Conservation (phyloP, 2,329 filamentous ascomycete genomes). For the Penicillium brasilianum region DNA sequence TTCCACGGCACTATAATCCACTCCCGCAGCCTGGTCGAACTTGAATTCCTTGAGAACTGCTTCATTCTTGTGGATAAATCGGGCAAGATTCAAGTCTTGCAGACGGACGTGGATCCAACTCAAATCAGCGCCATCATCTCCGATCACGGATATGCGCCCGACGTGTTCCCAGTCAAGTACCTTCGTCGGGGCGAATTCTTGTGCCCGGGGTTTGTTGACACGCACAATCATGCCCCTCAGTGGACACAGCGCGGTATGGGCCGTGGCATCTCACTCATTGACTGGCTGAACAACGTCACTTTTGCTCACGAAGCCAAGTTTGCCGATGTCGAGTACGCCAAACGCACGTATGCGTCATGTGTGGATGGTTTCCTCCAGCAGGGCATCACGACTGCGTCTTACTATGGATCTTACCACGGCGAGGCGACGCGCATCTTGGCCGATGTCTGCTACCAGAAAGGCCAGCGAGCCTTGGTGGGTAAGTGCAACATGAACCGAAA, state of each 20-base stretch:
- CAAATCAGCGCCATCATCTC: constrained; percentile 34
- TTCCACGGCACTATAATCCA: constrained; percentile 46
- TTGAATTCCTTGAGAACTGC: constrained; percentile 40
- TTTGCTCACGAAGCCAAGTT: constrained; percentile 70
- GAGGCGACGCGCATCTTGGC: constrained; percentile 40
- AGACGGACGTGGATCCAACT: constrained; percentile 24
- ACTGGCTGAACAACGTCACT: constrained; percentile 69
- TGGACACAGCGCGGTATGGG: constrained; percentile 55
- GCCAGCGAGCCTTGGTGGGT: constrained; percentile 44
- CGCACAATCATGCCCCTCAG: constrained; percentile 70
- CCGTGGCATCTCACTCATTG: constrained; percentile 51
- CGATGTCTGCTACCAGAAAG: constrained; percentile 37
- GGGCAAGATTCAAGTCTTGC: constrained; percentile 39
- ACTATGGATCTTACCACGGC: constrained; percentile 42
- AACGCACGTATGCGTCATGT: constrained; percentile 56
- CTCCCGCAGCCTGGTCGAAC: constrained; percentile 26
- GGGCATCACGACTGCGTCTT: constrained; percentile 45
- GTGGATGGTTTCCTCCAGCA: constrained; percentile 65
- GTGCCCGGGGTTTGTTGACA: constrained; percentile 59
- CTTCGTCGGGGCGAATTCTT: constrained; percentile 39
- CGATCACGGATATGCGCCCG: constrained; percentile 32
- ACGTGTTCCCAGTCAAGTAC: constrained; percentile 35
- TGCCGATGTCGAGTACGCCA: constrained; percentile 58
- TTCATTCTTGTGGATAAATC: constrained; percentile 38
- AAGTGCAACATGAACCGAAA: constrained; percentile 47